Evolutionary conservation across 805 yeast species (phyloP).

Genomic region (Lipomyces yamanashiensis): DNA sequence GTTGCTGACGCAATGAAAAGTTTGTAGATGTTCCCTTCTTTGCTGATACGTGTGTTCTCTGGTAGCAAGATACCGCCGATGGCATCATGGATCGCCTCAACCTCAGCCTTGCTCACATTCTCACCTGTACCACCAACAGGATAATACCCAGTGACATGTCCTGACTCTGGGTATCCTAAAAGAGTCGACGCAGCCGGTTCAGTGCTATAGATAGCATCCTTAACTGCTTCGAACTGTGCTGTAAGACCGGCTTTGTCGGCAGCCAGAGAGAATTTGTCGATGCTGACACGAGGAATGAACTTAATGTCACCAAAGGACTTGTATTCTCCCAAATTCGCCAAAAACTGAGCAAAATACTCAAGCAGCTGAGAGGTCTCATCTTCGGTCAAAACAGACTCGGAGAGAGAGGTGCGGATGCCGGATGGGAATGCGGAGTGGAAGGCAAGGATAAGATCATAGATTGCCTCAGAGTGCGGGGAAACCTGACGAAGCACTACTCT

Average conservation of each 20-base stretch:
- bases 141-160: constrained; percentile 78
- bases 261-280: constrained; percentile 55
- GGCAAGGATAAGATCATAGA: constrained; percentile 68
- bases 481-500: constrained; percentile 80
- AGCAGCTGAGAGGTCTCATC: constrained; percentile 52
- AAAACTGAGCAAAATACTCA: constrained; percentile 67
- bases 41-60: constrained; percentile 78
- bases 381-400: constrained; percentile 42
- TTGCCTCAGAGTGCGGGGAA: constrained; percentile 76
- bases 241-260: constrained; percentile 47
- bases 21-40: constrained; percentile 54
- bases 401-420: constrained; percentile 1
- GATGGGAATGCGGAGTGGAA: constrained; percentile 60
- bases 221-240: constrained; percentile 41
- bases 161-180: constrained; percentile 78
- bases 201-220: constrained; percentile 55
- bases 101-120: constrained; percentile 59
- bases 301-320: constrained; percentile 88
- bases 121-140: constrained; percentile 44
- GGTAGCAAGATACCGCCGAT: constrained; percentile 69
- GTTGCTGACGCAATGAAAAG: constrained; percentile 67
- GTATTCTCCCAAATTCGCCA: constrained; percentile 73
- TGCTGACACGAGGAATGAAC: constrained; percentile 69
- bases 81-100: constrained; percentile 67
- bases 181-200: constrained; percentile 55